Percentiles rank a stretch among this genome's conserved stretches.
Conservation (phyloP, 2,329 filamentous ascomycete genomes). For the Leptographium procerum region DNA sequence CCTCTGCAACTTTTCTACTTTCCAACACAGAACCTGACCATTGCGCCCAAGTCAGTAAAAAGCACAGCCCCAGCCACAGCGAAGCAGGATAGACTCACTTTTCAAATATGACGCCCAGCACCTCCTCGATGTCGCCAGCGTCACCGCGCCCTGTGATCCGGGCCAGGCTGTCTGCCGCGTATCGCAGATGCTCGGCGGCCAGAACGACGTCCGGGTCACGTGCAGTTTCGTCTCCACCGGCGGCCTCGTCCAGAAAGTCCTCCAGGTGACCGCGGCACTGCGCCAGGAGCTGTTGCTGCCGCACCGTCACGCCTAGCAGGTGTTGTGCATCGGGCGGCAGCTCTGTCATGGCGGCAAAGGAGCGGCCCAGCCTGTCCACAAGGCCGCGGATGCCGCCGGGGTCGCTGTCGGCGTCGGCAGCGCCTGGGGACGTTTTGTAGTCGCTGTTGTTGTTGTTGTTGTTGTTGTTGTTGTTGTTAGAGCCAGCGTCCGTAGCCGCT, state of each 20-base stretch:
- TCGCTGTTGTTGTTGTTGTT: slow-evolving; percentile 28
- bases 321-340: slow-evolving; percentile 66
- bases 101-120: slow-evolving; percentile 93
- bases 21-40: slow-evolving; percentile 34
- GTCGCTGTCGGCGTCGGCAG: neutral
- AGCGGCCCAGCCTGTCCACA: slow-evolving; percentile 55
- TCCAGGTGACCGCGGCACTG: slow-evolving; percentile 62
- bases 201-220: slow-evolving; percentile 64
- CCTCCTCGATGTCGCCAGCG: slow-evolving; percentile 83
- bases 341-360: slow-evolving; percentile 61
- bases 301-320: slow-evolving; percentile 79
- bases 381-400: slow-evolving; percentile 59
- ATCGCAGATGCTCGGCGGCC: slow-evolving; percentile 78
- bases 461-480: neutral
- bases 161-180: slow-evolving; percentile 68
- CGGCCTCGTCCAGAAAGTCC: slow-evolving; percentile 53
- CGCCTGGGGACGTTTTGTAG: no score
- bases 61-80: neutral
- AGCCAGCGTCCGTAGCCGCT: neutral
- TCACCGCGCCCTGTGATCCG: slow-evolving; percentile 81
- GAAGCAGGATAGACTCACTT: no score
- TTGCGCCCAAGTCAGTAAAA: neutral
- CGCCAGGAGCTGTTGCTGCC: slow-evolving; percentile 71
- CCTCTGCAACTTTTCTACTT: neutral
- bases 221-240: slow-evolving; percentile 1